A percentile compares a stretch with the other conserved stretches of the same genome.
These are phyloP conservation scores for Brassica napus DNA, from an alignment of 345 rosid species.

Conservation along the genomic window DNA sequence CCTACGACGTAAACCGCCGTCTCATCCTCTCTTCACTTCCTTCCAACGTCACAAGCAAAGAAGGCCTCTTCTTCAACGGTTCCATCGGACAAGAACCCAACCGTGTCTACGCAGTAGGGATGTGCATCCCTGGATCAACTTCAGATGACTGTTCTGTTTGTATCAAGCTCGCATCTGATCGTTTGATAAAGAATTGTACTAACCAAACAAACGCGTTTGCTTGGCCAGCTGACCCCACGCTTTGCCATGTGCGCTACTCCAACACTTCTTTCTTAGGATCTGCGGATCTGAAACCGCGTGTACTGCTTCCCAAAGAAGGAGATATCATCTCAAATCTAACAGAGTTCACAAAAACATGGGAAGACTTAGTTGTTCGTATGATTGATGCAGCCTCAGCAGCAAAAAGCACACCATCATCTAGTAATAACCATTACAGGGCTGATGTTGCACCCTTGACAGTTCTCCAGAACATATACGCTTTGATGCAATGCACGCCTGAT, in stretches of 20 bases:
- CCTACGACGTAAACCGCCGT: constrained; percentile 30
- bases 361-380: background rate
- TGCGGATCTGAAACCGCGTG: background rate
- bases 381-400: background rate
- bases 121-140: constrained; percentile 38
- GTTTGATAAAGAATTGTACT: constrained; percentile 10
- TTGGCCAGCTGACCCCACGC: constrained; percentile 27
- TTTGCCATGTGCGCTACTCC: constrained; percentile 49
- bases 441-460: background rate
- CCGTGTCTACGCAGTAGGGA: constrained; percentile 31
- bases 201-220: constrained; percentile 29
- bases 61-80: constrained; percentile 32
- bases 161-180: constrained; percentile 1
- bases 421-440: background rate
- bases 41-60: constrained; percentile 20
- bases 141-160: constrained; percentile 21
- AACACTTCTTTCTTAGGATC: constrained; percentile 26
- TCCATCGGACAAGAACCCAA: constrained; percentile 26
- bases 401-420: background rate
- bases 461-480: background rate
- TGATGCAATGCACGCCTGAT: constrained; percentile 28
- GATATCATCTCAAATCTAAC: background rate
- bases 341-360: constrained; percentile 4
- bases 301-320: fast-evolving
- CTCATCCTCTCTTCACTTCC: constrained; percentile 32